phyloP scores from a whole-genome alignment of 202 grass and related monocot species.

The Miscanthus sacchariflorus region DNA sequence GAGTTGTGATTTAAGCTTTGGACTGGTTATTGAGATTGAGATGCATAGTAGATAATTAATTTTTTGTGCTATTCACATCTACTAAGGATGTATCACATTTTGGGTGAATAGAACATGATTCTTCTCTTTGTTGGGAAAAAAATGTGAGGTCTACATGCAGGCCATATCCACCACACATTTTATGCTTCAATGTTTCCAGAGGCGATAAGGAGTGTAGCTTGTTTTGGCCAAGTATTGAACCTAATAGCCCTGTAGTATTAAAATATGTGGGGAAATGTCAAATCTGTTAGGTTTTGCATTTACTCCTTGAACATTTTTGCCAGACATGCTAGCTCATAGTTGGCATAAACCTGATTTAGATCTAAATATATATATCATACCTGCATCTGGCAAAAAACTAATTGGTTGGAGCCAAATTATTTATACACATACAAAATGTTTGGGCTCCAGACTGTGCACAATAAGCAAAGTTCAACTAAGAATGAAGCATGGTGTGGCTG shows the following conservation, averaged over 20 bases:
- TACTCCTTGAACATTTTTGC: neutral
- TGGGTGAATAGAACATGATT: neutral
- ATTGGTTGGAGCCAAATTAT: neutral
- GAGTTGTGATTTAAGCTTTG: neutral
- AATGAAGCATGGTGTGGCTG: conserved; percentile 12
- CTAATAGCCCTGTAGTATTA: neutral
- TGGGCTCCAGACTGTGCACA: neutral
- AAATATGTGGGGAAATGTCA: neutral
- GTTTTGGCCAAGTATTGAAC: neutral
- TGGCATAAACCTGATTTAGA: neutral
- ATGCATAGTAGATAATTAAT: conserved; percentile 13
- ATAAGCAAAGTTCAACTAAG: neutral
- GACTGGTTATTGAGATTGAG: neutral
- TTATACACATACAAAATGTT: conserved; percentile 7
- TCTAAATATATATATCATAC: neutral
- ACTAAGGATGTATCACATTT: neutral
- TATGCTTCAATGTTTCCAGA: neutral
- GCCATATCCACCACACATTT: conserved; percentile 12
- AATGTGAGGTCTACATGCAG: neutral
- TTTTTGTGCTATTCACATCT: neutral
- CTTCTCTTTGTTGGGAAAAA: neutral
- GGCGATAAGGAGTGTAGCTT: conserved; percentile 10
- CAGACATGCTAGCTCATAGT: conserved; percentile 13
- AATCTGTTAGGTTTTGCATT: conserved; percentile 21
- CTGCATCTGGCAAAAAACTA: neutral